These are phyloP conservation scores for Pseudodiploospora longispora DNA, from an alignment of 2,329 filamentous ascomycete genomes.

Conservation along the genomic window DNA sequence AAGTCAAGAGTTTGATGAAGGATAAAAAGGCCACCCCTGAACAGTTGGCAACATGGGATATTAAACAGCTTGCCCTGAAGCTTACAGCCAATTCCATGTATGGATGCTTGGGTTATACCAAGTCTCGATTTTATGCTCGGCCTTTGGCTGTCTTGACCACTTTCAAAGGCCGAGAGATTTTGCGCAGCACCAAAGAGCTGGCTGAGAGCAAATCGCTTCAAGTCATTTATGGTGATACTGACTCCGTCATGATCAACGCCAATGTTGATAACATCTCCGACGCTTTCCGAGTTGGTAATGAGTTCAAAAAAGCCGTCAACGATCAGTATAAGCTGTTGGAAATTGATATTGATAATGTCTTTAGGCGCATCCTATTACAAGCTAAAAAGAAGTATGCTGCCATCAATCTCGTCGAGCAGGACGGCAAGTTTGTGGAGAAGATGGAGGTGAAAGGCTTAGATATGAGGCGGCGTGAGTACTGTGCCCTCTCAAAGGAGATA, in stretches of 20 bases:
- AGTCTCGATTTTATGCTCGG: constrained; percentile 93
- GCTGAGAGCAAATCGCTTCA: constrained; percentile 85
- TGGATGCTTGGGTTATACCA: constrained; percentile 92
- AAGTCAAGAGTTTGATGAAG: constrained; percentile 97
- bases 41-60: constrained; percentile 90
- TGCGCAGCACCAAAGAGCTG: constrained; percentile 89
- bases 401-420: constrained; percentile 82
- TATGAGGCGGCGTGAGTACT: constrained; percentile 97
- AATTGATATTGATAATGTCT: constrained; percentile 97
- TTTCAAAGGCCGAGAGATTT: constrained; percentile 94
- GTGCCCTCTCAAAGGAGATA: constrained; percentile 88
- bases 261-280: constrained; percentile 91
- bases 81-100: constrained; percentile 99
- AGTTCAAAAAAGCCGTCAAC: constrained; percentile 94
- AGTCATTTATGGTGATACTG: constrained; percentile 97
- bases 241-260: constrained; percentile 99
- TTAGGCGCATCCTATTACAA: constrained; percentile 84
- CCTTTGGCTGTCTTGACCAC: constrained; percentile 94
- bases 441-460: constrained; percentile 97
- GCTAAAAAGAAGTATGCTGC: constrained; percentile 99
- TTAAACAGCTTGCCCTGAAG: constrained; percentile 94
- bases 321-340: constrained; percentile 86
- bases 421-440: constrained; percentile 86
- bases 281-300: constrained; percentile 81
- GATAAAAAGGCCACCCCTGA: constrained; percentile 78